Evolutionary conservation across 2,329 filamentous ascomycete genomes (phyloP), one percentile per base, ranked within the genome.

Genomic region (Verticillium nubilum): DNA sequence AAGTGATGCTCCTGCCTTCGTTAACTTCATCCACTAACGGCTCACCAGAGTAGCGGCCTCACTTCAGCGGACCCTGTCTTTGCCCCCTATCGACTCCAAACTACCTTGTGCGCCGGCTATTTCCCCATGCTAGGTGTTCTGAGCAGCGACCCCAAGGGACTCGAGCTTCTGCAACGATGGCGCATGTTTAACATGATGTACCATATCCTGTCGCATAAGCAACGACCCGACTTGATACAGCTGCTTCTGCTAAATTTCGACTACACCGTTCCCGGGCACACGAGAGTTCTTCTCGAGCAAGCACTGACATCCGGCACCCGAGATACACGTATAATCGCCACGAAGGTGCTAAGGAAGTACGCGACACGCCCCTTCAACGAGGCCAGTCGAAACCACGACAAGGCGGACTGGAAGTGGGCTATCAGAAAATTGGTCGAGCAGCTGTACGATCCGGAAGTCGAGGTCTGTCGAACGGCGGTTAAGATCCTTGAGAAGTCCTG

Each of bases 171-270:
- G 69, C 94, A 98, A 72, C 83, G 92, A 67, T 98, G 95, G 94
- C 91, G 92, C 67, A 96, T 99, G 82, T 93, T 97, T 76, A 98
- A 98, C 74, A 99, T 99, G 92, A 96, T 98, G 81, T 99, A 99
- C 71, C 95, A 98, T 73, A 97, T 99, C 62, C 85, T 97, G 60
- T 94, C 98, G 69, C 80, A 97, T 52, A 92, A 90, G 67, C 90
- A 95, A 72, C 89, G 95, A 2, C 92, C 94, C 53, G 95, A 99
- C 71, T 80, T 99, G 61, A 92, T 98, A 70, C 92, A 93, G 70
- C 82, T 94, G 10, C 82, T 99, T 31, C 81, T 99, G 9, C 88
- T 90, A 55, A 95, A 93, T 68, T 93, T 99, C 74, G 94, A 99
- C 74, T 99, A 97, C 70, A 90, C 87, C 23, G 78, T 96, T 26